Evolutionary conservation across 352 stramenopile genomes (phyloP).

Genomic region (Phytophthora sp.): DNA sequence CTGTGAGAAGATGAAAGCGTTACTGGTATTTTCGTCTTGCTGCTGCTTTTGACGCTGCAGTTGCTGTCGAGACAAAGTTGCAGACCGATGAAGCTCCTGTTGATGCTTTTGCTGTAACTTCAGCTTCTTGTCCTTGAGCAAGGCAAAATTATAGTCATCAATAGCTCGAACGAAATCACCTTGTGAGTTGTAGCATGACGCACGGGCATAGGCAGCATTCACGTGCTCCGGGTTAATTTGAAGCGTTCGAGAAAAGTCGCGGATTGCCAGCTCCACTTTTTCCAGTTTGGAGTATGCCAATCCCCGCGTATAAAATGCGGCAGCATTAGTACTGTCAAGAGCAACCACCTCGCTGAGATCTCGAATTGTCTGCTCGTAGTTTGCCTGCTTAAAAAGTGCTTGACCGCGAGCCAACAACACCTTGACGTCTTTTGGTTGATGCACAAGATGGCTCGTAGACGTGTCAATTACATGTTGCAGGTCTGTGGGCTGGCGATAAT

Average conservation of each 20-base stretch:
- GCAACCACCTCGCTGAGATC: slow-evolving; percentile 58
- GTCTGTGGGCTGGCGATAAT: slow-evolving; percentile 75
- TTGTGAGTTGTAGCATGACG: slow-evolving; percentile 88
- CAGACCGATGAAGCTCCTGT: slow-evolving; percentile 32
- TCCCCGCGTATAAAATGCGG: slow-evolving; percentile 78
- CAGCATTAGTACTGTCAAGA: slow-evolving; percentile 50
- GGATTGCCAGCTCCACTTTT: slow-evolving; percentile 76
- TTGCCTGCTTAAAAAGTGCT: slow-evolving; percentile 81
- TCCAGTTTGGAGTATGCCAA: slow-evolving; percentile 74
- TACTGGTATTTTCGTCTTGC: slow-evolving; percentile 27
- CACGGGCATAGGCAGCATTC: slow-evolving; percentile 86
- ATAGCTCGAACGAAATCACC: slow-evolving; percentile 87
- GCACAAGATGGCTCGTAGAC: slow-evolving; percentile 71
- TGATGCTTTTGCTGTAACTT: slow-evolving; percentile 48
- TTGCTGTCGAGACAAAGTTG: slow-evolving; percentile 25
- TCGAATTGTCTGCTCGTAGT: slow-evolving; percentile 57
- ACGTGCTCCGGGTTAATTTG: slow-evolving; percentile 87
- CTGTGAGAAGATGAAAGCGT: slow-evolving; percentile 17
- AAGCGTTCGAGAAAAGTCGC: slow-evolving; percentile 77
- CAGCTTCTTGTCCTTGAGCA: slow-evolving; percentile 81
- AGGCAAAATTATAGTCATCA: slow-evolving; percentile 90
- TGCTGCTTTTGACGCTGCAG: slow-evolving; percentile 33
- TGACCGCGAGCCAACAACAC: slow-evolving; percentile 73
- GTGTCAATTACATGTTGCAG: slow-evolving; percentile 77
- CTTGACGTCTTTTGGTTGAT: slow-evolving; percentile 64